A percentile compares a stretch with the other conserved stretches of the same genome.
These are phyloP conservation scores for Chytriomyces confervae DNA, from an alignment of 192 early-diverging fungal genomes.

Conservation along the genomic window DNA sequence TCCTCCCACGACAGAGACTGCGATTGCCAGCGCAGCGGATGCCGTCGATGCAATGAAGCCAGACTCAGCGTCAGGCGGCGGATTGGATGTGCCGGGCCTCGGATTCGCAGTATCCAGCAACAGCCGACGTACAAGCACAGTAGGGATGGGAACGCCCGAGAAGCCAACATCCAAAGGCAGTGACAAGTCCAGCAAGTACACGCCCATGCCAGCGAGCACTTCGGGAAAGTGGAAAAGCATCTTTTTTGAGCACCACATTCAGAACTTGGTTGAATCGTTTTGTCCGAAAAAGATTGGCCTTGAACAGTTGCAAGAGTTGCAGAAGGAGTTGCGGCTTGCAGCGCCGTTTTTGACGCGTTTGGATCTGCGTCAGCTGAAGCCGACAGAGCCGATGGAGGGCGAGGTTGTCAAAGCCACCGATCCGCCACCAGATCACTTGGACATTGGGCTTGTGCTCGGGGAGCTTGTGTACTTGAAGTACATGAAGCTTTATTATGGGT, in stretches of 20 bases:
- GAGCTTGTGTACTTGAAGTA: slow-evolving; percentile 44
- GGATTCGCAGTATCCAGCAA: background rate
- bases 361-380: slow-evolving; percentile 46
- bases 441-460: slow-evolving; percentile 41
- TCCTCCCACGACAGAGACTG: background rate
- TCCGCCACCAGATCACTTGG: slow-evolving; percentile 52
- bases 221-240: slow-evolving; percentile 52
- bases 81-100: background rate
- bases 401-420: slow-evolving; percentile 41
- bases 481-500: slow-evolving; percentile 56
- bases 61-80: background rate
- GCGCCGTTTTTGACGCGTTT: slow-evolving; percentile 47
- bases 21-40: background rate
- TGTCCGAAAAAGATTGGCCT: slow-evolving; percentile 40
- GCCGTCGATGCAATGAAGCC: background rate
- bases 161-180: slow-evolving; percentile 9
- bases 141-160: background rate
- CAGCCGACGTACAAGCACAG: background rate
- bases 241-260: slow-evolving; percentile 56
- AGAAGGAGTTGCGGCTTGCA: slow-evolving; percentile 40
- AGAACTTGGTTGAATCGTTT: slow-evolving; percentile 46
- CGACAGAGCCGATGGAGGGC: slow-evolving; percentile 37
- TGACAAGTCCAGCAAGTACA: background rate
- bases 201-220: slow-evolving; percentile 24
- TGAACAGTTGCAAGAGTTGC: slow-evolving; percentile 36